These are phyloP conservation scores for Zea luxurians DNA, from an alignment of 176 grass and related monocot genomes.

Conservation along the genomic window DNA sequence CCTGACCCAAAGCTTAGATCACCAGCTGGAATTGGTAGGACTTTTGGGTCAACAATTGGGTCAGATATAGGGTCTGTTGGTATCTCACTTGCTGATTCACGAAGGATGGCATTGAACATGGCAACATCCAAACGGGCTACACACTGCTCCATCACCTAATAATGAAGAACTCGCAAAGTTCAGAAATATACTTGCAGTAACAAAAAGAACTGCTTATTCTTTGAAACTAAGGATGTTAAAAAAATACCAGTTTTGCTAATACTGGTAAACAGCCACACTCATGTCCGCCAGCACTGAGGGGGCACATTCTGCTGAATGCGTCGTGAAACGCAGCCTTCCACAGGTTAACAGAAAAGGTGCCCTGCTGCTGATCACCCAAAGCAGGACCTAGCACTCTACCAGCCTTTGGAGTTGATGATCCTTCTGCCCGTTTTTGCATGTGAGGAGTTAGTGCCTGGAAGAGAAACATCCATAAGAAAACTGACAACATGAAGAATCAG, in stretches of 20 bases:
- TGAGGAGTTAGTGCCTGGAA: constrained; percentile 77
- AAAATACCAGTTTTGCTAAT: constrained; percentile 77
- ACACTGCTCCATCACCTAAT: constrained; percentile 98
- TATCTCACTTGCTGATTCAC: constrained; percentile 75
- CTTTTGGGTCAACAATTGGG: constrained; percentile 81
- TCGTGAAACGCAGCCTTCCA: constrained; percentile 92
- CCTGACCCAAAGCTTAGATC: constrained; percentile 96
- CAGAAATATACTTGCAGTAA: constrained; percentile 26
- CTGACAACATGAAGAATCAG: constrained; percentile 3
- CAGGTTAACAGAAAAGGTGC: constrained; percentile 72
- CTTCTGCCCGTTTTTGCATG: constrained; percentile 73
- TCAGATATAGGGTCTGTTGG: constrained; percentile 96
- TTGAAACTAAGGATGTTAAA: constrained; percentile 28
- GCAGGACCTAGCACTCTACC: constrained; percentile 57
- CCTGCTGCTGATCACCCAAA: constrained; percentile 76
- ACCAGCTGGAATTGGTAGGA: constrained; percentile 88
- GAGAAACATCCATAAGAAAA: constrained; percentile 36
- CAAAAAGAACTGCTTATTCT: constrained; percentile 8
- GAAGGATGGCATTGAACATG: constrained; percentile 98
- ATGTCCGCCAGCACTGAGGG: constrained; percentile 66
- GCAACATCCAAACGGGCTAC: constrained; percentile 82
- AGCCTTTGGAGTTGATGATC: constrained; percentile 54
- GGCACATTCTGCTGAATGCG: constrained; percentile 74
- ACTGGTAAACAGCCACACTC: constrained; percentile 89
- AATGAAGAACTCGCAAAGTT: constrained; percentile 27